Percentiles rank a stretch among this genome's conserved stretches.
phyloP scores from a whole-genome alignment of 495 filamentous ascomycete species.

The Oleoguttula mirabilis region DNA sequence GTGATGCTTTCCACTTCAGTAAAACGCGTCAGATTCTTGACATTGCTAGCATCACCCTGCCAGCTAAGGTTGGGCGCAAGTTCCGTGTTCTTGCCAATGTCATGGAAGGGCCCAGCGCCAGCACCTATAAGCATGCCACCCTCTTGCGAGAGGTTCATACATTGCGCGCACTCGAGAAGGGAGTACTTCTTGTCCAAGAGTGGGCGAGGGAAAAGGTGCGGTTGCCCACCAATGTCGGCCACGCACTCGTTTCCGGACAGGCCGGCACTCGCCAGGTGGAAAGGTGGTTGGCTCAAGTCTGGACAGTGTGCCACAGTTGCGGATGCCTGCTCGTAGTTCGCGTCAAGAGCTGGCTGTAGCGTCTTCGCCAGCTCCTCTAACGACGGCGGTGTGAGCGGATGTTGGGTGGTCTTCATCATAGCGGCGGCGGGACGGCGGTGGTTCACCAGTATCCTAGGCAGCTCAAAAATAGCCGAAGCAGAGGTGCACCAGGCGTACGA shows the following conservation, averaged over 20 bases:
- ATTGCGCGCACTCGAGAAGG: slow-evolving; percentile 7
- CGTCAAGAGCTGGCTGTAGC: slow-evolving; percentile 5
- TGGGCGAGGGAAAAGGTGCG: slow-evolving; percentile 16
- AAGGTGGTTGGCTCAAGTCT: slow-evolving; percentile 10
- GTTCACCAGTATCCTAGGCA: too few relatives aligned
- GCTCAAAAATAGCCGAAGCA: too few relatives aligned
- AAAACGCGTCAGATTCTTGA: slow-evolving; percentile 8
- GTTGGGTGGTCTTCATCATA: slow-evolving; percentile 8
- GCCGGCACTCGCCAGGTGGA: slow-evolving; percentile 10
- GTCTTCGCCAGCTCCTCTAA: slow-evolving; percentile 7
- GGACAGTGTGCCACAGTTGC: slow-evolving; percentile 7
- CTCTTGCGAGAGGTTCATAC: slow-evolving; percentile 7
- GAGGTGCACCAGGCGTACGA: too few relatives aligned
- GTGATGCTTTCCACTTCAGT: slow-evolving; percentile 1
- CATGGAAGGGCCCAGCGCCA: slow-evolving; percentile 15
- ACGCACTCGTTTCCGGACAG: slow-evolving; percentile 11
- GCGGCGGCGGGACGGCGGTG: not conserved
- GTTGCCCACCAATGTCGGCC: slow-evolving; percentile 18
- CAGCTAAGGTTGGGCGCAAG: slow-evolving; percentile 15
- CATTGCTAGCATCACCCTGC: slow-evolving; percentile 1
- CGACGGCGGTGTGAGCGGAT: slow-evolving; percentile 11
- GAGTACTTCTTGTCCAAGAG: slow-evolving; percentile 13
- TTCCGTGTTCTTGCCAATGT: slow-evolving; percentile 10
- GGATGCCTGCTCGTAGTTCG: slow-evolving; percentile 7
- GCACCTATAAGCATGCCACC: slow-evolving; percentile 13